Evolutionary conservation across 176 grass and related monocot species (phyloP).

Genomic region (Zea luxurians): DNA sequence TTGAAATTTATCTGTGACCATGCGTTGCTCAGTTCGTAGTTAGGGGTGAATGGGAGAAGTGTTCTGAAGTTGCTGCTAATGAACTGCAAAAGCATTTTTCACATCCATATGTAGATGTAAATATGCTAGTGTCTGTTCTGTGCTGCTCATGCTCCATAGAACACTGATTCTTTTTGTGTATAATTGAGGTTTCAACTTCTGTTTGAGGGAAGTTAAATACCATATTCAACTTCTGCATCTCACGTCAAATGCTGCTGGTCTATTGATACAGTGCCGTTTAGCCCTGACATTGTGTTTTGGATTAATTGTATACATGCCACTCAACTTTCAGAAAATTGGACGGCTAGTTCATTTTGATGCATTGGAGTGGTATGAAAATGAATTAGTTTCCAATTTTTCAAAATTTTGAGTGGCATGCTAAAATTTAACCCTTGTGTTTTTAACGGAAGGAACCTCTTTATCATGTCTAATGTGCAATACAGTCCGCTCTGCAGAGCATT

Average conservation of each 20-base stretch:
- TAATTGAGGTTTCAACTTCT: background rate
- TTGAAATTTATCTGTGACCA: background rate
- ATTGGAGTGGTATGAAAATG: no score
- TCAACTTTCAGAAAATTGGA: no score
- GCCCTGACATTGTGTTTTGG: background rate
- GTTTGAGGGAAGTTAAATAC: background rate
- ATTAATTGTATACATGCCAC: no score
- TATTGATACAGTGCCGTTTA: background rate
- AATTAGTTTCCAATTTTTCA: no score
- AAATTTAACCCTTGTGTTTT: background rate
- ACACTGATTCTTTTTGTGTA: background rate
- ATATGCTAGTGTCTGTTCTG: background rate
- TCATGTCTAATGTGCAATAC: background rate
- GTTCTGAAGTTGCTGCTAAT: background rate
- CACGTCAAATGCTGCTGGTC: background rate
- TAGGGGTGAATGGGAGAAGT: constrained; percentile 11
- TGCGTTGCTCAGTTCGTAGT: background rate
- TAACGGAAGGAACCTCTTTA: background rate
- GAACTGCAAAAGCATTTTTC: background rate
- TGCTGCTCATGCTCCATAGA: background rate
- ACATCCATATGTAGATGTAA: background rate
- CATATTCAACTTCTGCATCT: background rate
- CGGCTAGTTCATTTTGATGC: no score
- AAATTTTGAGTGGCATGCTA: no score
- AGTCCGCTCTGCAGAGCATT: background rate